Conservation (phyloP, 331 rosid species). For the Quercus lobata region DNA sequence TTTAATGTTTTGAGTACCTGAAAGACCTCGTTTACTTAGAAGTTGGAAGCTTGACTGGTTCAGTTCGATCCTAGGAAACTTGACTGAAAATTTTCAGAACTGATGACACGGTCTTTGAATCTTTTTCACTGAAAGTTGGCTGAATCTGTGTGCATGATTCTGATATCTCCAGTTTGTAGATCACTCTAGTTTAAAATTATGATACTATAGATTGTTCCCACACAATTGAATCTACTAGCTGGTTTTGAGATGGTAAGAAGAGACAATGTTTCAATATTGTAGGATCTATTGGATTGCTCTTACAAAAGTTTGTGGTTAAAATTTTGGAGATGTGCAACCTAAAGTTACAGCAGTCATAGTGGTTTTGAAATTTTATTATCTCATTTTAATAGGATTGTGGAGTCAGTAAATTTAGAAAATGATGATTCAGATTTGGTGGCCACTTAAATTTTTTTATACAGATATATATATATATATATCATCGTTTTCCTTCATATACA, state of each 20-base stretch:
- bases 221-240: background rate
- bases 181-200: background rate
- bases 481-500: background rate
- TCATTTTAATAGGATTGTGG: background rate
- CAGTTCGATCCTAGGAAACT: conserved; percentile 10
- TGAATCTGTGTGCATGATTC: background rate
- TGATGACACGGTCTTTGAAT: background rate
- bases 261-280: background rate
- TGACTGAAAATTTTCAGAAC: background rate
- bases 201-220: conserved; percentile 2
- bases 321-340: background rate
- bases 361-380: background rate
- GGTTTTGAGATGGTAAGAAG: background rate
- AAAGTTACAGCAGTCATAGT: background rate
- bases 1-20: conserved; percentile 11
- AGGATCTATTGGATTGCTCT: background rate
- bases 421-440: background rate
- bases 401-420: background rate
- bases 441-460: background rate
- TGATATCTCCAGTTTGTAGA: background rate
- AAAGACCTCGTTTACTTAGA: background rate
- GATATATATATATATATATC: too few species aligned
- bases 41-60: background rate
- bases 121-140: background rate
- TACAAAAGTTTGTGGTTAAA: background rate